Conservation (phyloP, 768 basidiomycete genomes). For the Rhodotorula babjevae region DNA sequence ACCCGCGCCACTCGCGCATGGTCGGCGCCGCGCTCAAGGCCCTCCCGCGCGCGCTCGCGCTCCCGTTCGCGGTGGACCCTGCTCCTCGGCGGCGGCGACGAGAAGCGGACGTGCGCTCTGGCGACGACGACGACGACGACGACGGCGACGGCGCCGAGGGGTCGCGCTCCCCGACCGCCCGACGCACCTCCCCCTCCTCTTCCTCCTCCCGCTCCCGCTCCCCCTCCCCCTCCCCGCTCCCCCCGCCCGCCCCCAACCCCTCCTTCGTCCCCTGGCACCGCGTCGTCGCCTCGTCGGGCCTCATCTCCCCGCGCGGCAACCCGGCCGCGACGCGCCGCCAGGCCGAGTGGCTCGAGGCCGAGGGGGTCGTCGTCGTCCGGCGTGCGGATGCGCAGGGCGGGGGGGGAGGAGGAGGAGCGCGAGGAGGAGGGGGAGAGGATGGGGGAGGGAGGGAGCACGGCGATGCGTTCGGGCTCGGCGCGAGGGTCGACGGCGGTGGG, state of each 20-base stretch:
- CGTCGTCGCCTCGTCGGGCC: slow-evolving; percentile 18
- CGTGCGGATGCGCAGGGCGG: not conserved
- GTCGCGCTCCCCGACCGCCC: too few species aligned
- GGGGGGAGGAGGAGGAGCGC: slow-evolving; percentile 12
- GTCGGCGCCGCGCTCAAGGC: slow-evolving; percentile 16
- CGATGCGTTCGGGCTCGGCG: slow-evolving; percentile 25
- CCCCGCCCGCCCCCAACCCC: slow-evolving; percentile 15
- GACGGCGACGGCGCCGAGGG: too few species aligned
- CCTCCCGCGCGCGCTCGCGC: slow-evolving; percentile 1
- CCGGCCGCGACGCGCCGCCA: slow-evolving; percentile 9
- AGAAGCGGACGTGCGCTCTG: too few species aligned
- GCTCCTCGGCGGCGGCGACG: not conserved
- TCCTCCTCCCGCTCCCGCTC: not conserved
- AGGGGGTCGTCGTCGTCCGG: slow-evolving; percentile 26
- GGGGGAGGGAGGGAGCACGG: not conserved
- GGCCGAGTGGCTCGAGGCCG: slow-evolving; percentile 29
- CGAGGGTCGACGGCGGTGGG: slow-evolving; percentile 7
- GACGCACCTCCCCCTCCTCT: too few species aligned
- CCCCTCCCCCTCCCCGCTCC: not conserved
- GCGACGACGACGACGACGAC: too few species aligned
- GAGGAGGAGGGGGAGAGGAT: slow-evolving; percentile 8
- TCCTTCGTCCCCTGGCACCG: slow-evolving; percentile 29
- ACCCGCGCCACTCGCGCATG: slow-evolving; percentile 32
- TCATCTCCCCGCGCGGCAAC: slow-evolving; percentile 29
- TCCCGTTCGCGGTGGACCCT: not conserved